These are phyloP conservation scores for Pholiota adiposa DNA, from an alignment of 1,284 basidiomycete genomes.

Conservation along the genomic window DNA sequence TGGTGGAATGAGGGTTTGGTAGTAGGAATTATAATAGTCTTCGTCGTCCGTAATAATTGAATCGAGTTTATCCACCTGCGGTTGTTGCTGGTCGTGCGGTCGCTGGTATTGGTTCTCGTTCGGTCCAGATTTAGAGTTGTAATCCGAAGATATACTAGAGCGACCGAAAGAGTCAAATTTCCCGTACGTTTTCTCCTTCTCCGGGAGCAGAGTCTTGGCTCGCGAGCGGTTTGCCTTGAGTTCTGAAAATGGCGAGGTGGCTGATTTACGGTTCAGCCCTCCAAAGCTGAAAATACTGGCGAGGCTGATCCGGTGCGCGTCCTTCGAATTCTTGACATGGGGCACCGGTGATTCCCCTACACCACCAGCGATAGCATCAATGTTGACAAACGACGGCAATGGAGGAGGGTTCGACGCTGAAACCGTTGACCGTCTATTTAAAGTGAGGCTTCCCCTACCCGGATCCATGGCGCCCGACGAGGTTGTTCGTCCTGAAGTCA, in stretches of 20 bases:
- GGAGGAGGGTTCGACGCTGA: conserved; percentile 35
- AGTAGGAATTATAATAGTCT: conserved; percentile 47
- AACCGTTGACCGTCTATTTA: conserved; percentile 32
- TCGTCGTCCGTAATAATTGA: conserved; percentile 22
- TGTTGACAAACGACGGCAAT: conserved; percentile 43
- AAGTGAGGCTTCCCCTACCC: conserved; percentile 27
- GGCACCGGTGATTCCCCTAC: conserved; percentile 65
- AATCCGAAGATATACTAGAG: conserved; percentile 7
- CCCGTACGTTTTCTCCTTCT: neutral
- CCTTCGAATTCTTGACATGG: conserved; percentile 30
- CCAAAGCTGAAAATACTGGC: conserved; percentile 52
- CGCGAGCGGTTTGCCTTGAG: neutral
- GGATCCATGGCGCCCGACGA: conserved; percentile 39
- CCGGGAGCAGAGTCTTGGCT: neutral
- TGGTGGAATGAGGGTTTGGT: conserved; percentile 30
- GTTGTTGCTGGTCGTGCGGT: neutral
- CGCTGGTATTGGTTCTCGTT: conserved; percentile 1
- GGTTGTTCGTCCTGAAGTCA: conserved; percentile 34
- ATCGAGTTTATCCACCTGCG: neutral
- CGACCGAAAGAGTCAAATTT: neutral
- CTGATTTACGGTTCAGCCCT: conserved; percentile 26
- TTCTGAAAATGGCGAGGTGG: conserved; percentile 4
- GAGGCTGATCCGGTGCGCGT: conserved; percentile 48
- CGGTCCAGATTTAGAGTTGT: neutral
- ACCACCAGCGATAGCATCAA: conserved; percentile 48